phyloP scores from a whole-genome alignment of 2,329 filamentous ascomycete species.

The Clonostachys byssicola region DNA sequence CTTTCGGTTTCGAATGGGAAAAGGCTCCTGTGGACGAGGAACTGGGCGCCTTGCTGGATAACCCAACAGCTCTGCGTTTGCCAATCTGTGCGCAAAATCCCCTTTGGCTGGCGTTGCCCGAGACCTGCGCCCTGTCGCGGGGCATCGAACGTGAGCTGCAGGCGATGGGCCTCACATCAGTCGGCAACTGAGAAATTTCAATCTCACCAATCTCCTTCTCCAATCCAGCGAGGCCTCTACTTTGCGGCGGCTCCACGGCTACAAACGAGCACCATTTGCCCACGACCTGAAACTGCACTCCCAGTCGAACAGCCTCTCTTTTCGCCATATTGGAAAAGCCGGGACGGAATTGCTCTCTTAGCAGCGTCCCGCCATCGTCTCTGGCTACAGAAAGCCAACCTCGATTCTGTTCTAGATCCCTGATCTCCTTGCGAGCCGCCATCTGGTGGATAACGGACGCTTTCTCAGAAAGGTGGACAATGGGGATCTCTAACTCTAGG shows the following conservation, averaged over 20 bases:
- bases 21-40: no score
- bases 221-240: constrained; percentile 5
- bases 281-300: constrained; percentile 61
- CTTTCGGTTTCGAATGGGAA: no score
- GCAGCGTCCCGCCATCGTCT: constrained; percentile 30
- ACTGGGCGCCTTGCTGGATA: no score
- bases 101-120: no score
- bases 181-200: no score
- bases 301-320: constrained; percentile 62
- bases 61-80: no score
- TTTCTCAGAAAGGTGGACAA: constrained; percentile 39
- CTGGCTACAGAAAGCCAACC: constrained; percentile 59
- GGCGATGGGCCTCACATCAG: no score
- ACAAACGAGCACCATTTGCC: constrained; percentile 73
- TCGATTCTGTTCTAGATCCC: constrained; percentile 66
- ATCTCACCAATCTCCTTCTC: constrained; percentile 14
- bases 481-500: constrained; percentile 59
- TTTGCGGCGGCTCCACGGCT: constrained; percentile 42
- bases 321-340: constrained; percentile 58
- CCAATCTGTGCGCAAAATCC: no score
- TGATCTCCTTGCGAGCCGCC: constrained; percentile 61
- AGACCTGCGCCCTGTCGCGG: no score
- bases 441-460: constrained; percentile 64
- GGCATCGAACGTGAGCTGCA: no score
- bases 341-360: constrained; percentile 42